phyloP scores from a whole-genome alignment of 2,329 filamentous ascomycete genomes.

The Botrytis medusae region DNA sequence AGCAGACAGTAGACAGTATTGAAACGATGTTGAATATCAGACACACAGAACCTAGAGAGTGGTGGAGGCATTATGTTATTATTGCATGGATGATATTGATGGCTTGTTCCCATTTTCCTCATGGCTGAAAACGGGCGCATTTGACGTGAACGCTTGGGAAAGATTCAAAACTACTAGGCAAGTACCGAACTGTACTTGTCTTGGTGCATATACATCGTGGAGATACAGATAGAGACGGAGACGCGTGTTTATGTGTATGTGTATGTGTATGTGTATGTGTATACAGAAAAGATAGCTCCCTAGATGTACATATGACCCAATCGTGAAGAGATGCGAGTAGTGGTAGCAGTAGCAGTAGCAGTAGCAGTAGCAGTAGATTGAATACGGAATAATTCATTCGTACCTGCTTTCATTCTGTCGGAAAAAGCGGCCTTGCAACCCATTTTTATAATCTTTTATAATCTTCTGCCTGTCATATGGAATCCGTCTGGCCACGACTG shows the following conservation, averaged over 20 bases:
- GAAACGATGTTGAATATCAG: neutral
- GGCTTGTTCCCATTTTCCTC: neutral
- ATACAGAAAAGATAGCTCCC: too few species aligned
- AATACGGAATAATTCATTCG: neutral
- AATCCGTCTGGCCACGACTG: neutral
- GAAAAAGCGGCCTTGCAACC: neutral
- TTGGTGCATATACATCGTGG: neutral
- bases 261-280: neutral
- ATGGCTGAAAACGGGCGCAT: slow-evolving; percentile 2
- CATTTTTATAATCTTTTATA: neutral
- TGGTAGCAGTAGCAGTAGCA: too few species aligned
- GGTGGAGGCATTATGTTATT: neutral
- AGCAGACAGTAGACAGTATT: too few species aligned
- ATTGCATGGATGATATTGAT: neutral
- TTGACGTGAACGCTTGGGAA: neutral
- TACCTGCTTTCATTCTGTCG: neutral
- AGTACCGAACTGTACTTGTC: neutral
- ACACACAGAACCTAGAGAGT: neutral
- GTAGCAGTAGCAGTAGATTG: too few species aligned
- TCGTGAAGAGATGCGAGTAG: too few species aligned
- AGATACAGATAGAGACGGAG: neutral
- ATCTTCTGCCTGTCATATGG: neutral
- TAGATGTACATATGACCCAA: too few species aligned
- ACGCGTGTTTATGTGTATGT: neutral
- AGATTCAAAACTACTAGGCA: too few species aligned